Evolutionary conservation across 2,329 filamentous ascomycete genomes (phyloP).

Genomic region (Epichloe amarillans): DNA sequence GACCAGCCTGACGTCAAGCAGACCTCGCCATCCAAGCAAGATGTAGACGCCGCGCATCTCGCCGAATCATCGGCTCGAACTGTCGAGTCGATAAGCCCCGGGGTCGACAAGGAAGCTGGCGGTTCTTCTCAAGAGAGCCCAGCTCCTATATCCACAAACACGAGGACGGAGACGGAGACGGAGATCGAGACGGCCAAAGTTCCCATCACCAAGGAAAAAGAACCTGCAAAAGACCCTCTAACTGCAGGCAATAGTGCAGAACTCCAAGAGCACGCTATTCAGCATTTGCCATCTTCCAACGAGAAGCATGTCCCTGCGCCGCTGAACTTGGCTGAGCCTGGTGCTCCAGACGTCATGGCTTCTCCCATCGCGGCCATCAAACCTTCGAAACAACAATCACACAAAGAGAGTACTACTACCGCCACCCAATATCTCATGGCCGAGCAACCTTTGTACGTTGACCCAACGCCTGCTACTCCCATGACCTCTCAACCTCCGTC

Average conservation of each 20-base stretch:
- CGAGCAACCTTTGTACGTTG: slow-evolving; percentile 36
- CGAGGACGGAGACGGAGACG: not conserved
- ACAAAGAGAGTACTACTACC: slow-evolving; percentile 20
- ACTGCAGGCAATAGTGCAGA: not conserved
- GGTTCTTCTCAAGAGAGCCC: not conserved
- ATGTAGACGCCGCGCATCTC: slow-evolving; percentile 1
- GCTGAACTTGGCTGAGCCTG: slow-evolving; percentile 6
- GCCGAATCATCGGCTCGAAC: not conserved
- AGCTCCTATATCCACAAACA: not conserved
- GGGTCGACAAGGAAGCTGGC: not conserved
- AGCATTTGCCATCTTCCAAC: slow-evolving; percentile 6
- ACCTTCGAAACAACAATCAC: slow-evolving; percentile 25
- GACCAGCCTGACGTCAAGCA: slow-evolving; percentile 3
- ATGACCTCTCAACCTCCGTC: slow-evolving; percentile 42
- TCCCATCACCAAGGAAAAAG: not conserved
- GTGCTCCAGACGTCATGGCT: slow-evolving; percentile 22
- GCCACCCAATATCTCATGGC: slow-evolving; percentile 31
- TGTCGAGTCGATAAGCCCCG: not conserved
- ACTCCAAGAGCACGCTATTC: not conserved
- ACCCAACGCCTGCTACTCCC: slow-evolving; percentile 46
- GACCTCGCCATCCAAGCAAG: not conserved
- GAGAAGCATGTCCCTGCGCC: slow-evolving; percentile 13
- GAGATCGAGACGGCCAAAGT: not conserved
- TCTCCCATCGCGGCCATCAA: slow-evolving; percentile 37
- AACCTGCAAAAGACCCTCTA: not conserved